These are phyloP conservation scores for Chernovozyma aurita DNA, from an alignment of 1,139 yeast species.

Conservation along the genomic window DNA sequence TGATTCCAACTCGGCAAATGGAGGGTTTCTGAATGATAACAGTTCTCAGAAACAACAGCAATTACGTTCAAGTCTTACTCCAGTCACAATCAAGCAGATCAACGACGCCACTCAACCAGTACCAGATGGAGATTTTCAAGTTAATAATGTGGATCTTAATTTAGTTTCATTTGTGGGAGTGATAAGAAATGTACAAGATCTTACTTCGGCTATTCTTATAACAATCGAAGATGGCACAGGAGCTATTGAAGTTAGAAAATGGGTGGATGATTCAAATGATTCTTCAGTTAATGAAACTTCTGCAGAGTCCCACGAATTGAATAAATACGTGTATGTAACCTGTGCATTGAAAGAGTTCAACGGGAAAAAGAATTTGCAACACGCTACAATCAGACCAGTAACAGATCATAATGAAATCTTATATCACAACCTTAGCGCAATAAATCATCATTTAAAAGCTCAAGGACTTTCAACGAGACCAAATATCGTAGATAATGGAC, in stretches of 20 bases:
- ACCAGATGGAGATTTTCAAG: slow-evolving; percentile 71
- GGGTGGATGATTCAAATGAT: slow-evolving; percentile 55
- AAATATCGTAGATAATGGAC: slow-evolving; percentile 20
- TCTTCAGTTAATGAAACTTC: slow-evolving; percentile 28
- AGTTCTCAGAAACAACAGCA: slow-evolving; percentile 29
- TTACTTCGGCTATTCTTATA: slow-evolving; percentile 49
- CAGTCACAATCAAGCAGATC: slow-evolving; percentile 81
- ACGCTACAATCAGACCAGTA: slow-evolving; percentile 56
- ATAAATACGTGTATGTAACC: slow-evolving; percentile 60
- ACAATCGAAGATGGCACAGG: slow-evolving; percentile 88
- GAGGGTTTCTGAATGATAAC: slow-evolving; percentile 31
- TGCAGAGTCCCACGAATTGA: slow-evolving; percentile 29
- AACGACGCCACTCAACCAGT: slow-evolving; percentile 59
- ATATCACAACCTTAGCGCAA: slow-evolving; percentile 73
- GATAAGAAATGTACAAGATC: slow-evolving; percentile 54
- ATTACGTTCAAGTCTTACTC: slow-evolving; percentile 52
- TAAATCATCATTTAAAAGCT: slow-evolving; percentile 56
- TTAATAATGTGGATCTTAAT: slow-evolving; percentile 60
- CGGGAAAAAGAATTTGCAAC: slow-evolving; percentile 62
- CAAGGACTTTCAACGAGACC: slow-evolving; percentile 28
- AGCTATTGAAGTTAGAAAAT: slow-evolving; percentile 60
- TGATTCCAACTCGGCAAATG: slow-evolving; percentile 21
- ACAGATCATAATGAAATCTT: slow-evolving; percentile 71
- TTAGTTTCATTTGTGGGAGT: slow-evolving; percentile 65
- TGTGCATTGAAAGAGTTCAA: slow-evolving; percentile 73